Evolutionary conservation across 306 rosid species (phyloP), one percentile per base, ranked within the genome.

Genomic region (Lathyrus aphaca): DNA sequence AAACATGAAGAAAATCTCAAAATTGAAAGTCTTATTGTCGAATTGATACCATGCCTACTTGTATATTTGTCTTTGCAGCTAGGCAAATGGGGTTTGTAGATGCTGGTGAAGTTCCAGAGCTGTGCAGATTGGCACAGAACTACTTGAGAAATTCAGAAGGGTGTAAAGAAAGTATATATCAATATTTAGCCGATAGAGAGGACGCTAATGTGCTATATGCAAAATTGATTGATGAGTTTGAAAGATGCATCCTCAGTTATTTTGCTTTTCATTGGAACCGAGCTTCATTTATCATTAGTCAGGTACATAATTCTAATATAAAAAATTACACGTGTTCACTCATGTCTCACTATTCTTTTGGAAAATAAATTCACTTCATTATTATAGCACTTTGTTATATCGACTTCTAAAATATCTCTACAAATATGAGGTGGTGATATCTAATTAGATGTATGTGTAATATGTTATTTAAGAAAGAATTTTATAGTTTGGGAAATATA

Each of bases 191-290:
- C n/a, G 53, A 74, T 1, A 89, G 74, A 40, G 49, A 74, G 7
- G 82, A 86, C 16, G 54, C 73, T 27, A 73, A 71, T 3, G 63
- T 80, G 67, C 81, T 94, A 0, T 87, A 66, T 73, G 46, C 4
- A 18, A 83, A 72, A 71, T 77, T 90, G 73, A 49, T 91, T 0
- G 78, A 77, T 9, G 98, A 90, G 66, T 79, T 90, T 44, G 96
- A 94, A 7, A 83, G 71, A 66, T 88, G 97, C 74, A 85, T 88
- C 40, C 96, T 90, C 49, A 70, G 58, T 67, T 94, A 90, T 68
- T 90, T 94, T 14, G 86, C 97, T 9, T 90, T 90, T 76, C 95
- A 94, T 9, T 90, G 98, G 98, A 82, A 78, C 74, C 88, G 84
- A 30, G 85, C 90, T 68, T 54, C 92, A 9, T n/a, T 67, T 14